Percentiles rank a stretch among this genome's conserved stretches.
Conservation (phyloP, 1,284 basidiomycete genomes). For the Leccinum solheimii region DNA sequence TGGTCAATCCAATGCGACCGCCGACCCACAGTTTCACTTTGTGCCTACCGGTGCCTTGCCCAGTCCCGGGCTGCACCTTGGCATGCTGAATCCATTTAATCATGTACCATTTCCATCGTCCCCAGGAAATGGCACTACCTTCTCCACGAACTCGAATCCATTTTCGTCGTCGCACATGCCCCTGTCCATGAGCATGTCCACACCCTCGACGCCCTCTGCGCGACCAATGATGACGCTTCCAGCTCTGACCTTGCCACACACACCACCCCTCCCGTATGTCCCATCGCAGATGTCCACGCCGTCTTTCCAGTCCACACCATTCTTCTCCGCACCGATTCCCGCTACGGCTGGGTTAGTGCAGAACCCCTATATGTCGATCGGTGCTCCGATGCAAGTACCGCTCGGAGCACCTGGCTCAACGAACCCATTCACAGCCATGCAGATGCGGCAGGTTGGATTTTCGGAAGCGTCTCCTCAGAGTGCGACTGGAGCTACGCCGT, state of each 20-base stretch:
- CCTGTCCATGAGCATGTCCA: constrained; percentile 10
- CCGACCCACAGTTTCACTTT: constrained; percentile 11
- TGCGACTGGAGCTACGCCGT: constrained; percentile 11
- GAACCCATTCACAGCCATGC: constrained; percentile 25
- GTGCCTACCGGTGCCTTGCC: constrained; percentile 4
- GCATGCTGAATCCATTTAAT: constrained; percentile 25
- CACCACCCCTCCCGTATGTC: constrained; percentile 3
- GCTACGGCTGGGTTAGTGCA: not conserved
- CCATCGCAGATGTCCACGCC: constrained; percentile 1
- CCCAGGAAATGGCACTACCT: constrained; percentile 5
- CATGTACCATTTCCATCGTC: constrained; percentile 6
- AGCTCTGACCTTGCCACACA: constrained; percentile 13
- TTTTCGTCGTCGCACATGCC: constrained; percentile 16
- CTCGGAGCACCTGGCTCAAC: not conserved
- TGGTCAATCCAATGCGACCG: constrained; percentile 3
- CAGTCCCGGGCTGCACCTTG: constrained; percentile 17
- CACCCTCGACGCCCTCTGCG: constrained; percentile 8
- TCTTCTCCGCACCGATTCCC: not conserved
- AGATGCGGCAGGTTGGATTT: constrained; percentile 14
- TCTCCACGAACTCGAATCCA: constrained; percentile 13
- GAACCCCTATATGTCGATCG: constrained; percentile 11
- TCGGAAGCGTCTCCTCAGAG: constrained; percentile 11
- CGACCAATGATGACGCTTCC: constrained; percentile 8
- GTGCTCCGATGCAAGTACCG: constrained; percentile 8
- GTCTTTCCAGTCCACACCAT: constrained; percentile 12